Percentiles rank a stretch among this genome's conserved stretches.
Evolutionary conservation across 2,329 filamentous ascomycete genomes (phyloP).

Genomic region (Pestalotiopsis sp.): DNA sequence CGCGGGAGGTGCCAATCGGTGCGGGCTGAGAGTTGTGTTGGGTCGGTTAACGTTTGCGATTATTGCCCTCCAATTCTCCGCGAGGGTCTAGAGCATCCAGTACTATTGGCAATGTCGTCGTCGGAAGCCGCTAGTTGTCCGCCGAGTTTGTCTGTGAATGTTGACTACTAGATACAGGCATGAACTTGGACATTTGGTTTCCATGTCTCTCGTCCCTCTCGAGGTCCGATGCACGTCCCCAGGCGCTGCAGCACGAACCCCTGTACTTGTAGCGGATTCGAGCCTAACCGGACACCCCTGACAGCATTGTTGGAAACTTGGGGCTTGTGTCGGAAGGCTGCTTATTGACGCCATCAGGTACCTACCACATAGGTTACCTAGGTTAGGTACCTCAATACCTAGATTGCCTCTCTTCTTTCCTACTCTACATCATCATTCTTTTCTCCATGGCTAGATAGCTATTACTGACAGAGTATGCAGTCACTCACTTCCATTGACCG

Average conservation of each 20-base stretch:
- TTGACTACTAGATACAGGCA: not conserved
- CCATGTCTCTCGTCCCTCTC: not conserved
- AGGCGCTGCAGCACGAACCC: not conserved
- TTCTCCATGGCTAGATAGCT: no score
- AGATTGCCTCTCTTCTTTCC: no score
- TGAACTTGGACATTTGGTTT: not conserved
- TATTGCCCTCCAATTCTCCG: not conserved
- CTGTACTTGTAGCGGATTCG: constrained; percentile 4
- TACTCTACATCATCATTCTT: no score
- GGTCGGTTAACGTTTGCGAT: not conserved
- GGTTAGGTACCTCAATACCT: no score
- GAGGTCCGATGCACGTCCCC: constrained; percentile 2
- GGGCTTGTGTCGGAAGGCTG: not conserved
- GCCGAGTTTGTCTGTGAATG: not conserved
- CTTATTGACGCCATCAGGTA: not conserved
- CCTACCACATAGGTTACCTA: no score
- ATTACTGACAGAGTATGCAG: no score
- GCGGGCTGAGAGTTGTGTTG: not conserved
- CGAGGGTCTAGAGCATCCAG: not conserved
- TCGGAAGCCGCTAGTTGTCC: not conserved
- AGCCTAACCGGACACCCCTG: constrained; percentile 4
- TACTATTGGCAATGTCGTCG: not conserved
- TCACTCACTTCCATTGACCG: no score
- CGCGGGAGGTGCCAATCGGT: not conserved
- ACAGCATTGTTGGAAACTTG: not conserved